These are phyloP conservation scores for Ganoderma leucocontextum DNA, from an alignment of 1,284 basidiomycete genomes.

Conservation along the genomic window DNA sequence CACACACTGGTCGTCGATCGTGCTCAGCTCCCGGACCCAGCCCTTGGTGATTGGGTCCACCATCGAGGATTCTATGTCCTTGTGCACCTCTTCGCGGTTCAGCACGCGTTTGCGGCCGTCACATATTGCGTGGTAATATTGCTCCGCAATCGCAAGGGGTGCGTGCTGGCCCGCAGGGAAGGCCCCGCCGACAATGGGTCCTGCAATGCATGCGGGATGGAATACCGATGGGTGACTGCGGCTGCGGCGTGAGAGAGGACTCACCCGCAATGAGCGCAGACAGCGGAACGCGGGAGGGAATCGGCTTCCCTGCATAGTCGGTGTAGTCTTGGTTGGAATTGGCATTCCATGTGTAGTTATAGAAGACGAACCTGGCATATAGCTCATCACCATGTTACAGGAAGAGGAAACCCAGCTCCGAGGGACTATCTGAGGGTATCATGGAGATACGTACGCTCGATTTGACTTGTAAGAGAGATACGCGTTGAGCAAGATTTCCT, in stretches of 20 bases:
- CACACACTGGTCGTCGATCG: constrained; percentile 48
- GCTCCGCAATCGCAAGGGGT: constrained; percentile 46
- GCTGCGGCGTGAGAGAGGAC: not conserved
- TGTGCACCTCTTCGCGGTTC: constrained; percentile 31
- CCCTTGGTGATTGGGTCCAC: constrained; percentile 50
- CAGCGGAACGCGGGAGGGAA: constrained; percentile 64
- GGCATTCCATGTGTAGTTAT: constrained; percentile 66
- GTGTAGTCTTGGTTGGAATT: constrained; percentile 33
- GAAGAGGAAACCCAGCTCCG: not conserved
- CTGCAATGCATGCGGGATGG: constrained; percentile 29
- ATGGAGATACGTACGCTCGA: constrained; percentile 48
- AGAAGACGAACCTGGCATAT: constrained; percentile 57
- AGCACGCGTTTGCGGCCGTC: constrained; percentile 40
- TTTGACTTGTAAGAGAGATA: constrained; percentile 54
- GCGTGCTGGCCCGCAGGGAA: constrained; percentile 41
- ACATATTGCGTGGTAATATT: constrained; percentile 49
- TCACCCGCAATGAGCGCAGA: constrained; percentile 62
- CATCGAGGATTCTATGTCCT: constrained; percentile 19
- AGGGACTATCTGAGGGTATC: not conserved
- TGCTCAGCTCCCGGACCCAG: constrained; percentile 59
- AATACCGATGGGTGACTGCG: not conserved
- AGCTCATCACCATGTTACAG: not conserved
- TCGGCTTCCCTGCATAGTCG: constrained; percentile 48
- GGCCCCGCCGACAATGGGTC: constrained; percentile 50
- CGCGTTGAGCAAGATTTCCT: constrained; percentile 58